Evolutionary conservation across 2,329 filamentous ascomycete species (phyloP).

Genomic region (Parastagonospora avenae): DNA sequence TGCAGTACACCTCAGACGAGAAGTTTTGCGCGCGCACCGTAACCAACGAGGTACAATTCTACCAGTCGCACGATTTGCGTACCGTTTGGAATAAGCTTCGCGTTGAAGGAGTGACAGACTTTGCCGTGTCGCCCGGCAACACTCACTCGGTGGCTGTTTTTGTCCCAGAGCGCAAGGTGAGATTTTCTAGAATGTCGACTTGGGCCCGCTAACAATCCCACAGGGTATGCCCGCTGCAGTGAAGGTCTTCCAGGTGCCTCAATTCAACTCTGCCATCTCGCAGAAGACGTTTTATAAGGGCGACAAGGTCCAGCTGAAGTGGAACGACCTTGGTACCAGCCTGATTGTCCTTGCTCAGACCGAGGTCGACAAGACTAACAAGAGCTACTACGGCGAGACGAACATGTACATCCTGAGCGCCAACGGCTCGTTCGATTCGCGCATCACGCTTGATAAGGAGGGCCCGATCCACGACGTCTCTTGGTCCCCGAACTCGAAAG

Average conservation of each 20-base stretch:
- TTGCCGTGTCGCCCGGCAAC: conserved; percentile 86
- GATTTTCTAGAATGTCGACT: conserved; percentile 19
- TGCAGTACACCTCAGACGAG: conserved; percentile 96
- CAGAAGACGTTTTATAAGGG: conserved; percentile 99
- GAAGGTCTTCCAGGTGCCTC: conserved; percentile 91
- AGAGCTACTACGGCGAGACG: conserved; percentile 99
- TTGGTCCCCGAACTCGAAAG: conserved; percentile 98
- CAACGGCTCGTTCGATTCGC: conserved; percentile 88
- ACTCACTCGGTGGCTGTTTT: conserved; percentile 94
- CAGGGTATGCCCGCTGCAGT: conserved; percentile 92
- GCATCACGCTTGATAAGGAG: conserved; percentile 92
- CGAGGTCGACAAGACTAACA: conserved; percentile 96
- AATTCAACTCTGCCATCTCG: conserved; percentile 81
- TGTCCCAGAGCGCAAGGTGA: conserved; percentile 90
- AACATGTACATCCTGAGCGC: conserved; percentile 94
- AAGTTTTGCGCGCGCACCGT: conserved; percentile 89
- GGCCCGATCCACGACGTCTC: conserved; percentile 96
- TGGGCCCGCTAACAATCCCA: conserved; percentile 14
- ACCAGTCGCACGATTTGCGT: conserved; percentile 81
- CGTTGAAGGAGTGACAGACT: conserved; percentile 87
- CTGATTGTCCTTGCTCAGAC: conserved; percentile 95
- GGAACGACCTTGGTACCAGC: conserved; percentile 91
- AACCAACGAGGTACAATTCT: conserved; percentile 98
- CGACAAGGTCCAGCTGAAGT: conserved; percentile 98
- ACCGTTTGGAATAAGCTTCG: conserved; percentile 95